These are phyloP conservation scores for Trichoderma reesei DNA, from an alignment of 495 filamentous ascomycete species.

Conservation along the genomic window DNA sequence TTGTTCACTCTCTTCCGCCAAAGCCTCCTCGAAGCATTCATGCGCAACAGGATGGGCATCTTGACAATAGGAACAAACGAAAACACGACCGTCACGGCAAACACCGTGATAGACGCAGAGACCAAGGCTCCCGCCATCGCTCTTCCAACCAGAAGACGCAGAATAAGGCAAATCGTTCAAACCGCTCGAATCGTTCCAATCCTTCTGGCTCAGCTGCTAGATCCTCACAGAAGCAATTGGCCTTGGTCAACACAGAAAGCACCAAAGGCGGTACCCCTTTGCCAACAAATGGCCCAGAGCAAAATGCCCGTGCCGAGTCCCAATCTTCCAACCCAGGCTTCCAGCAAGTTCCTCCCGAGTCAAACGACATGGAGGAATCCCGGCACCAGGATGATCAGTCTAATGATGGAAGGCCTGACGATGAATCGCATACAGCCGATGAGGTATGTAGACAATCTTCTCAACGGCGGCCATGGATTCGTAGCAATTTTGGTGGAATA, in stretches of 20 bases:
- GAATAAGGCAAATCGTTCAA: background rate
- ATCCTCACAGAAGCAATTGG: background rate
- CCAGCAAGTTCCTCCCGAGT: background rate
- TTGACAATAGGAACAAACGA: background rate
- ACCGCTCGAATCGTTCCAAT: background rate
- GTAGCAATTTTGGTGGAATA: background rate
- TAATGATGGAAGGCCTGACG: no score
- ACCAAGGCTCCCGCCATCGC: background rate
- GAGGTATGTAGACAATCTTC: background rate
- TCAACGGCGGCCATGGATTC: background rate
- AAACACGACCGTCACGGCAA: slow-evolving; percentile 1
- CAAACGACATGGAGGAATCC: background rate
- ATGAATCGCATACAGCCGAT: background rate
- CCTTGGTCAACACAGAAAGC: background rate
- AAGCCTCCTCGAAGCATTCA: background rate
- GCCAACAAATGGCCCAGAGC: background rate
- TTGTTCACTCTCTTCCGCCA: background rate
- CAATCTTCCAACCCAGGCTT: background rate
- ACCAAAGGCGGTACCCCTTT: background rate
- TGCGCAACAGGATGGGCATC: background rate
- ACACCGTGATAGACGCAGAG: slow-evolving; percentile 2
- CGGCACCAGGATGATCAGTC: background rate
- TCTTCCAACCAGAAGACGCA: slow-evolving; percentile 8
- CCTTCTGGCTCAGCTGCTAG: background rate
- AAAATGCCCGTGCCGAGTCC: background rate